Conservation (phyloP, 352 stramenopile genomes). For the Globisporangium spinosum region DNA sequence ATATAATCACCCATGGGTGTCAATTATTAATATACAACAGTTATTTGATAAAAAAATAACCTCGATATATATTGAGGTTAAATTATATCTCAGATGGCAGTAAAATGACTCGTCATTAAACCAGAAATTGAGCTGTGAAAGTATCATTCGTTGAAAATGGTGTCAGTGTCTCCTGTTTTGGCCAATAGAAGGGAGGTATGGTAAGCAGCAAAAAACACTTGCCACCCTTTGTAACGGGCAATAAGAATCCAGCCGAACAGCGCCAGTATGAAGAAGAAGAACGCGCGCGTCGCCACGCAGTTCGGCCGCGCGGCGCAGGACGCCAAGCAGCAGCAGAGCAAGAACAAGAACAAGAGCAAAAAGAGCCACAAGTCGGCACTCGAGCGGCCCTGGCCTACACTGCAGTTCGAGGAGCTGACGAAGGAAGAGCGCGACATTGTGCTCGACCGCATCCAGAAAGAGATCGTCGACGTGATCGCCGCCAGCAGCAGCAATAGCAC, state of each 20-base stretch:
- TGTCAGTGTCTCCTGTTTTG: background rate
- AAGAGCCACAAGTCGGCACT: constrained; percentile 4
- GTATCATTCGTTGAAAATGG: background rate
- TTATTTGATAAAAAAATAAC: too few species aligned
- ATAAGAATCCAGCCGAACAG: background rate
- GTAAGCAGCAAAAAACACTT: background rate
- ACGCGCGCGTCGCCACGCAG: constrained; percentile 10
- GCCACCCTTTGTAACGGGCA: background rate
- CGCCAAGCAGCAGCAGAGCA: constrained; percentile 4
- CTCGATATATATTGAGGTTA: background rate
- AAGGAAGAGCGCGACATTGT: constrained; percentile 81
- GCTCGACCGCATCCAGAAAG: constrained; percentile 64
- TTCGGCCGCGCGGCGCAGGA: constrained; percentile 6
- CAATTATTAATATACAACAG: too few species aligned
- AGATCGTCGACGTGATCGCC: constrained; percentile 32
- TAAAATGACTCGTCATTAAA: background rate
- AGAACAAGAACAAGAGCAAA: constrained; percentile 11
- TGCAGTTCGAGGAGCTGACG: constrained; percentile 57
- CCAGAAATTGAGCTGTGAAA: background rate
- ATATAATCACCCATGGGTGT: too few species aligned
- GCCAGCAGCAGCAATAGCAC: background rate
- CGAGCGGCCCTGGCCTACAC: constrained; percentile 34
- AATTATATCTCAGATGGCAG: background rate
- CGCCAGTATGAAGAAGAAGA: constrained; percentile 5
- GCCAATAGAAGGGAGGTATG: background rate